phyloP scores from a whole-genome alignment of 768 basidiomycete species.

The Tulasnella sp. region DNA sequence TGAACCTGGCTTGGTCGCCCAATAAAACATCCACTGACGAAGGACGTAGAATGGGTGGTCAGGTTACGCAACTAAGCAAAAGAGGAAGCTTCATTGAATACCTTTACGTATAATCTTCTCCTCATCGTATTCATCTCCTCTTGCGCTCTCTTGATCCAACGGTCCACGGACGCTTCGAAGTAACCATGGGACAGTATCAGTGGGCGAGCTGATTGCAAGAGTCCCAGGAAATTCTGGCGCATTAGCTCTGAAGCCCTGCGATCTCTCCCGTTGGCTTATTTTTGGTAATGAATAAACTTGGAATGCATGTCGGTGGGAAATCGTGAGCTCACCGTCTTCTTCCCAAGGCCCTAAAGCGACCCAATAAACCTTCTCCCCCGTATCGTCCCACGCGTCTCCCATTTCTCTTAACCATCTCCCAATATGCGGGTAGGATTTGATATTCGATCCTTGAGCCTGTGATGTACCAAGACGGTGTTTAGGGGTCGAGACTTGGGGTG shows the following conservation, averaged over 20 bases:
- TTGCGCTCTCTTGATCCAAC: constrained; percentile 2
- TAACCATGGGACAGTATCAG: background rate
- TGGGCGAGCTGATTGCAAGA: constrained; percentile 8
- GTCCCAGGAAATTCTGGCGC: constrained; percentile 4
- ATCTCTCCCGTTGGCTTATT: background rate
- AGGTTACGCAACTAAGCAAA: background rate
- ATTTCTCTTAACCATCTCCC: constrained; percentile 15
- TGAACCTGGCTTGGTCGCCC: background rate
- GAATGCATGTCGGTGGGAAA: background rate
- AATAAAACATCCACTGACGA: constrained; percentile 1
- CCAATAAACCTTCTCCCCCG: constrained; percentile 15
- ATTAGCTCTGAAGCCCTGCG: background rate
- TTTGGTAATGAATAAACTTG: background rate
- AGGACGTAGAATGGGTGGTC: background rate
- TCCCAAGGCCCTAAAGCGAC: constrained; percentile 30
- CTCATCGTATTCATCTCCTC: constrained; percentile 5
- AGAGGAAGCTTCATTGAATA: background rate
- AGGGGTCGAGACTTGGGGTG: background rate
- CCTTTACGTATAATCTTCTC: background rate
- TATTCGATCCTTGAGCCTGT: background rate
- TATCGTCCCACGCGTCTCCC: constrained; percentile 6
- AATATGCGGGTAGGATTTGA: background rate
- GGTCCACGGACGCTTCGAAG: background rate
- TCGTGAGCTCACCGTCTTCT: constrained; percentile 1
- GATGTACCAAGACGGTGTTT: background rate